phyloP scores from a whole-genome alignment of 2,329 filamentous ascomycete species.

The Lasiodiplodia sp. region DNA sequence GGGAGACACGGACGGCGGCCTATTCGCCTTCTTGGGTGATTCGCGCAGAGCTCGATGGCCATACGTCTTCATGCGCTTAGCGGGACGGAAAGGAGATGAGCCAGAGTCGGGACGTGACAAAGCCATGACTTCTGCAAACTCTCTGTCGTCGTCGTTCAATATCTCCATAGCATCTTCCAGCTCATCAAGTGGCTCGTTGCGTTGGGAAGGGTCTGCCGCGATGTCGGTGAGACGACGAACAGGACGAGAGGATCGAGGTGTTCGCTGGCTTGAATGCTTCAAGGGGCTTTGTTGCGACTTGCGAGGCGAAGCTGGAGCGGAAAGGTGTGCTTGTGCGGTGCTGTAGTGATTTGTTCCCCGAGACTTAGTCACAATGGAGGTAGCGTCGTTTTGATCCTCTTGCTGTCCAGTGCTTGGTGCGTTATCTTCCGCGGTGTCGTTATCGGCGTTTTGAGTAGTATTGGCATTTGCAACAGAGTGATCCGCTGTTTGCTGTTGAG shows the following conservation, averaged over 20 bases:
- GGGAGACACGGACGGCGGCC: constrained; percentile 6
- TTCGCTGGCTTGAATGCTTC: constrained; percentile 24
- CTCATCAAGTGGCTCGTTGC: constrained; percentile 13
- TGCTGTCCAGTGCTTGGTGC: background rate
- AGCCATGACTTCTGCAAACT: constrained; percentile 35
- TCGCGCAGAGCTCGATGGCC: constrained; percentile 15
- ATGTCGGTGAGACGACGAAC: constrained; percentile 47
- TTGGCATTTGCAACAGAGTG: background rate
- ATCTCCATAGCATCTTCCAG: constrained; percentile 33
- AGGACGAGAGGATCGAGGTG: constrained; percentile 19
- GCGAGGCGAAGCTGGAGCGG: constrained; percentile 33
- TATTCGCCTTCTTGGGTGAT: constrained; percentile 23
- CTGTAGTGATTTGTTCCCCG: background rate
- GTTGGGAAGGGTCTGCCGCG: constrained; percentile 43
- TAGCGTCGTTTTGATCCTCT: background rate
- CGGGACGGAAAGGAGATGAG: constrained; percentile 27
- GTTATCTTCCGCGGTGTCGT: background rate
- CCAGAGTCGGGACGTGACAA: background rate
- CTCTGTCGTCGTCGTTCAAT: constrained; percentile 34
- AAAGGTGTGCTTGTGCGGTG: constrained; percentile 50
- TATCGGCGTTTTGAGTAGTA: background rate
- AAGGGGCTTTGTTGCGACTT: constrained; percentile 11
- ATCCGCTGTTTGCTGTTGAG: background rate
- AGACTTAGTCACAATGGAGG: background rate
- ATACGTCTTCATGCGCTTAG: constrained; percentile 28